These are phyloP conservation scores for Lactifluus hygrophoroides DNA, from an alignment of 768 basidiomycete species.

Conservation along the genomic window DNA sequence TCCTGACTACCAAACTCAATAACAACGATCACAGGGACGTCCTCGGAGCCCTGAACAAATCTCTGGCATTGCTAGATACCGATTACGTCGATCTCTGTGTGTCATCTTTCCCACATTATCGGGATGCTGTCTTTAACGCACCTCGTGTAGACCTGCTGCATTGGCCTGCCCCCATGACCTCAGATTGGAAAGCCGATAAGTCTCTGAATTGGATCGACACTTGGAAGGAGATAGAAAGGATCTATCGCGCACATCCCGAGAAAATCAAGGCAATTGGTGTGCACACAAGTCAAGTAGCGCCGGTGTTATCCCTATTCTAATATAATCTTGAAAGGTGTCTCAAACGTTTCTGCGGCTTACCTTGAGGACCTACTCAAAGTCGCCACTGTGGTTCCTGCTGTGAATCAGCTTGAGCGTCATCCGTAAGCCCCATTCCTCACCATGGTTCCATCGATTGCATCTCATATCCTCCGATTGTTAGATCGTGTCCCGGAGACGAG, in stretches of 20 bases:
- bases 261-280: slow-evolving; percentile 73
- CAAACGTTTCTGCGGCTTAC: slow-evolving; percentile 62
- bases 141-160: slow-evolving; percentile 56
- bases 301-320: slow-evolving; percentile 1
- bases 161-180: slow-evolving; percentile 72
- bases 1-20: slow-evolving; percentile 71
- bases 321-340: slow-evolving; percentile 37
- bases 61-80: slow-evolving; percentile 60
- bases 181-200: slow-evolving; percentile 45
- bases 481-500: slow-evolving; percentile 59
- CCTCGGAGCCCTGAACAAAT: slow-evolving; percentile 53
- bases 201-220: slow-evolving; percentile 61
- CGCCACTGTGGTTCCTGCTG: slow-evolving; percentile 53
- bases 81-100: slow-evolving; percentile 75
- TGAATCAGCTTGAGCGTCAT: slow-evolving; percentile 75
- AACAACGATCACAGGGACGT: slow-evolving; percentile 54
- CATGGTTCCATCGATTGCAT: neutral
- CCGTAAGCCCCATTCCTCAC: slow-evolving; percentile 36
- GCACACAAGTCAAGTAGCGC: neutral
- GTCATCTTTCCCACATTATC: slow-evolving; percentile 12
- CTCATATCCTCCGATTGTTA: slow-evolving; percentile 20
- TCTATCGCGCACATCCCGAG: slow-evolving; percentile 54
- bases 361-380: slow-evolving; percentile 52
- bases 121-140: neutral
- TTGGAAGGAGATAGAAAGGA: slow-evolving; percentile 69